Percentiles rank a stretch among this genome's conserved stretches.
phyloP scores from a whole-genome alignment of 352 stramenopile genomes.

The Blastocystis hominis region DNA sequence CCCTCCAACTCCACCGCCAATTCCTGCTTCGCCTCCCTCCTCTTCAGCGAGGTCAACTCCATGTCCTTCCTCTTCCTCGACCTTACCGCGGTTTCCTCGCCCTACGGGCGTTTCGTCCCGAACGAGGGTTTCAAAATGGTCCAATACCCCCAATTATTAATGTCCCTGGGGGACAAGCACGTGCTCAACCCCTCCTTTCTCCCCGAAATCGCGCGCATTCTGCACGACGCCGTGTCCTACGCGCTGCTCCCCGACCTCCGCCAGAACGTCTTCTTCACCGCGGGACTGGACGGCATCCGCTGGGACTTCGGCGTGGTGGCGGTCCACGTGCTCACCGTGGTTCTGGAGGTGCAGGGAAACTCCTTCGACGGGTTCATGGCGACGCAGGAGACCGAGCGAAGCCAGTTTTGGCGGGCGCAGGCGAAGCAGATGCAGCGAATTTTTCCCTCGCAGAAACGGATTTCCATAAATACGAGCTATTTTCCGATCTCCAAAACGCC shows the following conservation, averaged over 20 bases:
- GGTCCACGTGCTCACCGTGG: constrained; percentile 22
- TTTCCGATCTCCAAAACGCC: neutral
- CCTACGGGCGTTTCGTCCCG: constrained; percentile 14
- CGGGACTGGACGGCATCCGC: neutral
- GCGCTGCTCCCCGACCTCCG: neutral
- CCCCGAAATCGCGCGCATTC: constrained; percentile 1
- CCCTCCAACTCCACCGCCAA: neutral
- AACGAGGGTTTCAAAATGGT: constrained; percentile 8
- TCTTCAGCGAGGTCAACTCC: neutral
- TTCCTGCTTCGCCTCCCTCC: neutral
- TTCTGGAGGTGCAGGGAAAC: constrained; percentile 9
- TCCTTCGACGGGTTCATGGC: neutral
- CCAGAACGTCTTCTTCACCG: neutral
- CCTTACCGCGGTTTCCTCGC: neutral
- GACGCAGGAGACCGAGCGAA: neutral
- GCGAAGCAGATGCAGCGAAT: neutral
- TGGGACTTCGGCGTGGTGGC: constrained; percentile 11
- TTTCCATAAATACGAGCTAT: neutral
- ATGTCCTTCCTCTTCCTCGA: constrained; percentile 36
- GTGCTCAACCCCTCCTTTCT: constrained; percentile 32
- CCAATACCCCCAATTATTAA: neutral
- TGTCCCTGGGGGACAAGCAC: neutral
- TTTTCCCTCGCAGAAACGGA: constrained; percentile 7
- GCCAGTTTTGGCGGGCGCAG: neutral
- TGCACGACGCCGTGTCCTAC: neutral